phyloP scores from a whole-genome alignment of 192 early-diverging fungal genomes.

The Gorgonomyces haynaldii region DNA sequence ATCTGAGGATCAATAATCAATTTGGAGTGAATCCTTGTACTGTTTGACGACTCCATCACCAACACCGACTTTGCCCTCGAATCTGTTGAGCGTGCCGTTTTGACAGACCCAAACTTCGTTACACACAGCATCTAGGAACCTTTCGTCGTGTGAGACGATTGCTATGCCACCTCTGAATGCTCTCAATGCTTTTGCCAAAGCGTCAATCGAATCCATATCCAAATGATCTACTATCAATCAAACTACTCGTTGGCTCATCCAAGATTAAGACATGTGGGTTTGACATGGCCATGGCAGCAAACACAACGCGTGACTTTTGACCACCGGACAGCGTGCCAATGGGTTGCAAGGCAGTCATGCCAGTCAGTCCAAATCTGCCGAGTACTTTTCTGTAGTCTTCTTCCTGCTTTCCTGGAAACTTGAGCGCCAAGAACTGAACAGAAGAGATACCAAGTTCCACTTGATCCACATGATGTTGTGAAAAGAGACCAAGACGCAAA shows the following conservation, averaged over 20 bases:
- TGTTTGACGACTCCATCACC: slow-evolving; percentile 41
- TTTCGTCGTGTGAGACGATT: slow-evolving; percentile 76
- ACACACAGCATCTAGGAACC: slow-evolving; percentile 69
- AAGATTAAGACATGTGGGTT: slow-evolving; percentile 45
- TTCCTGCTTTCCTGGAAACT: slow-evolving; percentile 82
- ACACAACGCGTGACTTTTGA: slow-evolving; percentile 77
- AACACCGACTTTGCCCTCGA: slow-evolving; percentile 52
- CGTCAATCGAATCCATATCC: slow-evolving; percentile 80
- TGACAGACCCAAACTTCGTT: slow-evolving; percentile 93
- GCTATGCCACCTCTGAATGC: slow-evolving; percentile 90
- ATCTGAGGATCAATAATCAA: neutral
- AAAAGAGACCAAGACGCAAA: slow-evolving; percentile 86
- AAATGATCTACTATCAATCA: slow-evolving; percentile 33
- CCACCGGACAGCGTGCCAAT: slow-evolving; percentile 94
- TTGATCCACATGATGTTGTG: slow-evolving; percentile 97
- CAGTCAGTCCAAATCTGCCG: slow-evolving; percentile 91
- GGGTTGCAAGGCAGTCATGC: slow-evolving; percentile 86
- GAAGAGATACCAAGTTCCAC: slow-evolving; percentile 73
- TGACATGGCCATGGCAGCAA: slow-evolving; percentile 36
- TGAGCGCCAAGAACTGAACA: slow-evolving; percentile 77
- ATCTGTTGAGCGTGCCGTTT: slow-evolving; percentile 66
- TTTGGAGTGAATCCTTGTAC: slow-evolving; percentile 52
- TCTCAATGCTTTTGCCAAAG: slow-evolving; percentile 72
- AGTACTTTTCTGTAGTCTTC: slow-evolving; percentile 93
- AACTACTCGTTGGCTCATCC: slow-evolving; percentile 61